Percentiles rank a stretch among this genome's conserved stretches.
Conservation (phyloP, 2,329 filamentous ascomycete species). For the Dothidotthia symphoricarpi region DNA sequence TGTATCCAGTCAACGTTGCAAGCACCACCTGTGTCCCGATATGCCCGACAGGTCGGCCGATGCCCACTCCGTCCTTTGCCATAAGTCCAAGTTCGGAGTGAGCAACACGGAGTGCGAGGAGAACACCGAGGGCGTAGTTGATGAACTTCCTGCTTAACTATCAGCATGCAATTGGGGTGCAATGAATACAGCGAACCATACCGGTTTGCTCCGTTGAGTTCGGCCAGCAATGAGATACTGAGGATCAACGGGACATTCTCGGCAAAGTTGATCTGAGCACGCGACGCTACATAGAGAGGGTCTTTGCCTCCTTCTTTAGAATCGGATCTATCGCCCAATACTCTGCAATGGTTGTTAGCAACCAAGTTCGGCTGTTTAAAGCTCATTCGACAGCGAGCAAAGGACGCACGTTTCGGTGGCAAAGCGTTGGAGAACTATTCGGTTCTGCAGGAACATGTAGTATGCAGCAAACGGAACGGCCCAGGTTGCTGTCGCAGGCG, state of each 20-base stretch:
- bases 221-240: conserved; percentile 41
- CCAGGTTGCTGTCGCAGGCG: conserved; percentile 43
- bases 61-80: conserved; percentile 18
- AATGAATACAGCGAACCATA: conserved; percentile 4
- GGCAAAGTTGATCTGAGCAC: conserved; percentile 45
- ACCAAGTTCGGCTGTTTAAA: not conserved
- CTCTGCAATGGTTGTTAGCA: conserved; percentile 15
- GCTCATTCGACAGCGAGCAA: not conserved
- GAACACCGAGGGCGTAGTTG: conserved; percentile 39
- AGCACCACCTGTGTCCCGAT: conserved; percentile 35
- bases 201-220: conserved; percentile 47
- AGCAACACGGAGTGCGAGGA: conserved; percentile 42
- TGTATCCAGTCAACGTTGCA: conserved; percentile 28
- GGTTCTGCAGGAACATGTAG: conserved; percentile 43
- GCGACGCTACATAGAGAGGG: conserved; percentile 38
- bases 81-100: conserved; percentile 45
- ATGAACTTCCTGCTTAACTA: conserved; percentile 26
- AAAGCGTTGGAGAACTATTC: conserved; percentile 40
- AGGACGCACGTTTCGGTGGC: conserved; percentile 28
- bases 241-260: conserved; percentile 48
- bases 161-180: not conserved
- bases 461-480: conserved; percentile 45
- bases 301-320: conserved; percentile 15
- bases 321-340: conserved; percentile 28
- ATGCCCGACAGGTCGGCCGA: conserved; percentile 29